These are phyloP conservation scores for Neocallimastix lanati DNA, from an alignment of 192 early-diverging fungal genomes.

Conservation along the genomic window DNA sequence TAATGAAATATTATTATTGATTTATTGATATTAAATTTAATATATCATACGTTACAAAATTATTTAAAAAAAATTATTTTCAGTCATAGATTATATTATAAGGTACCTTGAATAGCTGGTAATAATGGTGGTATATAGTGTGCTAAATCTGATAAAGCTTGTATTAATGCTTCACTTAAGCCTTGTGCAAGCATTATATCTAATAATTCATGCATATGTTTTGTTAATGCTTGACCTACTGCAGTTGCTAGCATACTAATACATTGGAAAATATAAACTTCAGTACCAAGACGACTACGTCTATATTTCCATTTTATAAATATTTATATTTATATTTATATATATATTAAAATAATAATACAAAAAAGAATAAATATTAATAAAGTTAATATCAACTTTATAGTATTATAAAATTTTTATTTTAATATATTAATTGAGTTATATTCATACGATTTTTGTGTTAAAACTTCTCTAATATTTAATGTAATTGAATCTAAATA, in stretches of 20 bases:
- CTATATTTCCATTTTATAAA: too few relatives aligned
- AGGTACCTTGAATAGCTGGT: slow-evolving; percentile 73
- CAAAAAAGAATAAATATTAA: too few relatives aligned
- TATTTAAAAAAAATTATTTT: too few relatives aligned
- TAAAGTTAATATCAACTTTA: too few relatives aligned
- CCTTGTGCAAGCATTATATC: slow-evolving; percentile 85
- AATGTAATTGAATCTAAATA: slow-evolving; percentile 60
- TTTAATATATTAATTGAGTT: too few relatives aligned
- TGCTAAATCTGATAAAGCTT: slow-evolving; percentile 61
- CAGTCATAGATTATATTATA: too few relatives aligned
- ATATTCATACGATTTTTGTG: slow-evolving; percentile 42
- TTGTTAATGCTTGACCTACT: slow-evolving; percentile 75
- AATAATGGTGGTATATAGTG: slow-evolving; percentile 65
- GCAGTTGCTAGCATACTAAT: slow-evolving; percentile 75
- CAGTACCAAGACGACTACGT: slow-evolving; percentile 31
- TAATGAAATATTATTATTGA: too few relatives aligned
- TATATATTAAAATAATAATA: too few relatives aligned
- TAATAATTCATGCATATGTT: slow-evolving; percentile 68
- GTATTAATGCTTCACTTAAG: slow-evolving; percentile 58
- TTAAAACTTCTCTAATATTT: slow-evolving; percentile 56
- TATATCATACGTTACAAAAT: too few relatives aligned
- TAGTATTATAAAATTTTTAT: too few relatives aligned
- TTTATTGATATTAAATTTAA: too few relatives aligned
- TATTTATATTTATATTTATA: too few relatives aligned
- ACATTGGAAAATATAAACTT: slow-evolving; percentile 58